Evolutionary conservation across 306 rosid species (phyloP), one percentile per base, ranked within the genome.

Genomic region (Casuarina cunninghamiana): DNA sequence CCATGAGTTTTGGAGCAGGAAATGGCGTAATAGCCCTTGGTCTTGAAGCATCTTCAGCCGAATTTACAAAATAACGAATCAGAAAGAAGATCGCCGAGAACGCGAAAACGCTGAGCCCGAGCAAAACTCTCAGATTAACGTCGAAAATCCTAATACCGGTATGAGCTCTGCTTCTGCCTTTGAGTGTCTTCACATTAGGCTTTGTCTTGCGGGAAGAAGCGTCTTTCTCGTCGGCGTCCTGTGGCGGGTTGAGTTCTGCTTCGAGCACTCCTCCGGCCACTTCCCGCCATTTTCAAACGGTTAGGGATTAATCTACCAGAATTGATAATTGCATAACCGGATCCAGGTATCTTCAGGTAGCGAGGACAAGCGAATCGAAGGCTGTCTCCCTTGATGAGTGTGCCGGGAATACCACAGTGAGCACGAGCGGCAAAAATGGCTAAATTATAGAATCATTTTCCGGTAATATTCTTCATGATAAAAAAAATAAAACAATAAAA

Each of bases 1-100:
- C 93, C 87, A 85, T 90, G 68, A 93, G 73, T 87, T 90, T 95
- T 0, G 97, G 90, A 55, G 97, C 91, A 3, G 96, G 97, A 81
- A 95, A 86, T 2, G 96, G 99, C 53, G 94, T 93, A 7, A 93
- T 69, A 21, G 81, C 94, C 50, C 96, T 87, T 69, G 88, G 90
- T 32, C 69, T 77, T 49, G 61, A 84, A 78, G 83, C 71, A 68
- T 82, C 81, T 1, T 80, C 75, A 5, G 41, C 50, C 12, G 79
- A 80, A 10, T 77, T 82, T 0, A 89, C 53, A 16, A 89, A 80
- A 65, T 84, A 83, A 13, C 49, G 69, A 70, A 93, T 85, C 78
- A 93, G 67, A 54, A 86, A 86, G 45, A 80, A 82, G 74, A 92
- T 80, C 75, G 72, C 32, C 79, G 90, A 65, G 88, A 88, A 93